Base-by-base conservation (phyloP, 257 asterid genomes). In the Avicennia marina region DNA sequence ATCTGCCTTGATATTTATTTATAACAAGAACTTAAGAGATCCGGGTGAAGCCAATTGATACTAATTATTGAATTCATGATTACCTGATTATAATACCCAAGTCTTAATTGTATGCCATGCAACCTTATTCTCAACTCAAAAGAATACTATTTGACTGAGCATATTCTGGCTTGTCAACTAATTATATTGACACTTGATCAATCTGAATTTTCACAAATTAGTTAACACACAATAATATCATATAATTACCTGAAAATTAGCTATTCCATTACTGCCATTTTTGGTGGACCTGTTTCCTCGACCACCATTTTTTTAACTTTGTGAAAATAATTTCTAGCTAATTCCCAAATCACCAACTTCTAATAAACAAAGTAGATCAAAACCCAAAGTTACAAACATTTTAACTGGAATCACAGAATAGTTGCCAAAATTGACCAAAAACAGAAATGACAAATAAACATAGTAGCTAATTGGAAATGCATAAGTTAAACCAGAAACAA, bases 101-200 rank as follows among this genome's bases (percentile, higher is more conserved):
- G 4, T 22, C 32, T 29, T 15, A 42, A 40, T 20, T 20, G 44
- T 43, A 39, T 33, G 25, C 15, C 7, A 3, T 26, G 20, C 11
- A 7, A 53, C 32, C 50, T 25, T 17, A 45, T 56, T 50, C n/a
- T 43, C 57, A 45, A 63, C 56, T 52, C 33, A 40, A 55, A 53
- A 29, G 7, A 7, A 20, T 19, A 38, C 15, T 38, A 29, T n/a
- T n/a, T n/a, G 34, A 4, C 34, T 29, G 4, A 29, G 34, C 8
- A 29, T 8, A 29, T 29, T 29, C 4, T 8, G 8, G 8, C 43
- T 7, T 1, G 43, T 38, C n/a, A 11, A 12, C 16, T 38, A 38
- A 38, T 4, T 12, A 29, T 29, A 4, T 29, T 29, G 8, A 4
- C 34, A 4, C 34, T 4, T 29, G 34, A 11, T 58, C 24, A 18